phyloP scores from a whole-genome alignment of 306 rosid species.

The Benincasa hispida region DNA sequence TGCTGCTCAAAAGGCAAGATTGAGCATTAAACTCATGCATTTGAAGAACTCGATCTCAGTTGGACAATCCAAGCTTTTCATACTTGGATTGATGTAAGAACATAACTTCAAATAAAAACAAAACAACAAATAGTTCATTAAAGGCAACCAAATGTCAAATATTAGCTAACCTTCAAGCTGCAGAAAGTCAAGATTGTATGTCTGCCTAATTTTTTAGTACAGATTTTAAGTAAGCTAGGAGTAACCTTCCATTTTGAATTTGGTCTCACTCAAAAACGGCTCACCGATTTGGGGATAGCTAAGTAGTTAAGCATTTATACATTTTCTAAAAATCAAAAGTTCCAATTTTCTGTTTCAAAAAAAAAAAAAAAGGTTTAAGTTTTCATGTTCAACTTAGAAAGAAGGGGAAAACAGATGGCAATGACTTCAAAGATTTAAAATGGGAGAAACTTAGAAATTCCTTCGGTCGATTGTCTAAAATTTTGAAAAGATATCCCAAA shows the following conservation, averaged over 20 bases:
- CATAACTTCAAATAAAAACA: neutral
- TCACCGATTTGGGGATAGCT: neutral
- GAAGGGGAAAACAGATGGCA: too few relatives aligned
- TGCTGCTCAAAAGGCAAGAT: neutral
- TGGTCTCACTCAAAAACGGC: neutral
- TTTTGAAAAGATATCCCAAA: neutral
- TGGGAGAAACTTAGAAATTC: neutral
- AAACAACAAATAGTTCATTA: neutral
- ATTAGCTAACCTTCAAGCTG: neutral
- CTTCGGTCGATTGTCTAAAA: neutral
- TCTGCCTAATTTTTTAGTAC: neutral
- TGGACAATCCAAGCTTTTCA: neutral
- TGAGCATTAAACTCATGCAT: neutral
- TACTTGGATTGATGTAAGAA: neutral
- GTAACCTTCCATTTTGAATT: neutral
- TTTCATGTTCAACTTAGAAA: too few relatives aligned
- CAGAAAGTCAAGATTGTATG: neutral
- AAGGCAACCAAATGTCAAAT: neutral
- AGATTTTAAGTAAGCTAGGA: neutral
- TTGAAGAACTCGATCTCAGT: neutral
- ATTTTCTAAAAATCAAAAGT: too few relatives aligned
- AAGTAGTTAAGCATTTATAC: neutral
- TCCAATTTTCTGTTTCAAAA: too few relatives aligned
- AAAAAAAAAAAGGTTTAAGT: too few relatives aligned
- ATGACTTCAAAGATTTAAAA: neutral